phyloP scores from a whole-genome alignment of 208 protist genomes.

The Crithidia brevicula region DNA sequence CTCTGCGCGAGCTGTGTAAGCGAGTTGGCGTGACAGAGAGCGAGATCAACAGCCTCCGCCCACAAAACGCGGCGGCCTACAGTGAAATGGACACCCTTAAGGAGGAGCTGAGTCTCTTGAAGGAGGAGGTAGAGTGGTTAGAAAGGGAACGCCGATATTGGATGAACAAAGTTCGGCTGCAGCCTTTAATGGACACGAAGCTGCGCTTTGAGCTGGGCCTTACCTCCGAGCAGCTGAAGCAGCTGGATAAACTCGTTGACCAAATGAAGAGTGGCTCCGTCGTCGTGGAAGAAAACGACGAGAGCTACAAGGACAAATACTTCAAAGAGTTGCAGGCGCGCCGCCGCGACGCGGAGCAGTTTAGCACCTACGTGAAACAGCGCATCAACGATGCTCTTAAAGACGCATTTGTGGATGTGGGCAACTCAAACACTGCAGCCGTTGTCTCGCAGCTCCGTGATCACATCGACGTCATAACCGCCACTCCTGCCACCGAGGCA shows the following conservation, averaged over 20 bases:
- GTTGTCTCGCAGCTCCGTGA: constrained; percentile 62
- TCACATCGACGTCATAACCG: constrained; percentile 65
- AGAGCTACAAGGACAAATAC: constrained; percentile 83
- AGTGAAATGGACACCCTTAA: constrained; percentile 85
- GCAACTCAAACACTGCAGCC: constrained; percentile 37
- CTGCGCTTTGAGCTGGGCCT: constrained; percentile 86
- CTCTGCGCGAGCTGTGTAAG: constrained; percentile 82
- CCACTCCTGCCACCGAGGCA: constrained; percentile 19
- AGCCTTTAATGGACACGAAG: constrained; percentile 89
- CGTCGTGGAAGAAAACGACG: constrained; percentile 66
- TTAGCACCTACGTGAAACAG: constrained; percentile 78
- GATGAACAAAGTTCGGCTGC: constrained; percentile 92
- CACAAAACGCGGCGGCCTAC: constrained; percentile 57
- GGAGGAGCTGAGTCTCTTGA: constrained; percentile 74
- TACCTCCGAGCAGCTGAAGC: constrained; percentile 78
- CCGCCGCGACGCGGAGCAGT: constrained; percentile 69
- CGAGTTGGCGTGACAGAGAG: constrained; percentile 82
- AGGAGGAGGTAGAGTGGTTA: constrained; percentile 90
- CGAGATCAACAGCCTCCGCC: constrained; percentile 84
- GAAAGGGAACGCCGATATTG: constrained; percentile 87
- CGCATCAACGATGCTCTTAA: constrained; percentile 72
- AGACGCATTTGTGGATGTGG: constrained; percentile 53
- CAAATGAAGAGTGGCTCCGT: constrained; percentile 79
- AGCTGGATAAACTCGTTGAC: constrained; percentile 83
- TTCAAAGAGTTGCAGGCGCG: constrained; percentile 68